Percentiles rank a stretch among this genome's conserved stretches.
These are phyloP conservation scores for Pelomyxa schiedti DNA, from an alignment of 78 protist genomes.

Conservation along the genomic window DNA sequence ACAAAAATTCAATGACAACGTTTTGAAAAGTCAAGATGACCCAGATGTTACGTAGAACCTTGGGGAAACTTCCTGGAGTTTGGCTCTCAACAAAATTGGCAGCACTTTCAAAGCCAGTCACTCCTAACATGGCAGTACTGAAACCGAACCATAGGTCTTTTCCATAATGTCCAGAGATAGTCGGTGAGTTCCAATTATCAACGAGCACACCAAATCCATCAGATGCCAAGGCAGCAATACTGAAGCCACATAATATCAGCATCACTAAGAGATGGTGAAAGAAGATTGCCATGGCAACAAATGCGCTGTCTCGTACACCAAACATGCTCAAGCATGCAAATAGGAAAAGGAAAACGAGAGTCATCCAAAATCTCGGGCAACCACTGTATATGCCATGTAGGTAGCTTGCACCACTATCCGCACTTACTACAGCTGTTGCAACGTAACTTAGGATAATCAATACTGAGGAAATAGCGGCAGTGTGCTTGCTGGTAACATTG, in stretches of 20 bases:
- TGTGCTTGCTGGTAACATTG: conserved; percentile 58
- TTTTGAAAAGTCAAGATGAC: conserved; percentile 44
- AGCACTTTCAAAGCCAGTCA: conserved; percentile 75
- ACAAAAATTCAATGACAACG: conserved; percentile 39
- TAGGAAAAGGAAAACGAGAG: conserved; percentile 5
- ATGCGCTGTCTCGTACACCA: conserved; percentile 39
- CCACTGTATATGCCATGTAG: conserved; percentile 6
- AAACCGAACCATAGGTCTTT: conserved; percentile 60
- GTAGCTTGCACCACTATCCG: conserved; percentile 33
- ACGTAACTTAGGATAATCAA: conserved; percentile 67
- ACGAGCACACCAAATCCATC: background rate
- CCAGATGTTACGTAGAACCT: conserved; percentile 73
- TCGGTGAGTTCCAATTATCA: background rate
- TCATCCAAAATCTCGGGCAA: background rate
- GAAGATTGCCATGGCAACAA: conserved; percentile 58
- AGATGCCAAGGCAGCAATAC: conserved; percentile 2
- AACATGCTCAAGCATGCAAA: conserved; percentile 18
- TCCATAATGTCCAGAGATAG: conserved; percentile 15
- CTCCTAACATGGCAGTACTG: conserved; percentile 73
- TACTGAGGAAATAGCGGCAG: conserved; percentile 67
- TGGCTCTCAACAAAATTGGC: conserved; percentile 78
- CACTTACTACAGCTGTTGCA: conserved; percentile 67
- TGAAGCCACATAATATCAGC: conserved; percentile 27
- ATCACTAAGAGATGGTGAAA: conserved; percentile 39
- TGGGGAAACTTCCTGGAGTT: conserved; percentile 65